Evolutionary conservation across 768 basidiomycete genomes (phyloP).

Genomic region (Psilocybe azurescens): DNA sequence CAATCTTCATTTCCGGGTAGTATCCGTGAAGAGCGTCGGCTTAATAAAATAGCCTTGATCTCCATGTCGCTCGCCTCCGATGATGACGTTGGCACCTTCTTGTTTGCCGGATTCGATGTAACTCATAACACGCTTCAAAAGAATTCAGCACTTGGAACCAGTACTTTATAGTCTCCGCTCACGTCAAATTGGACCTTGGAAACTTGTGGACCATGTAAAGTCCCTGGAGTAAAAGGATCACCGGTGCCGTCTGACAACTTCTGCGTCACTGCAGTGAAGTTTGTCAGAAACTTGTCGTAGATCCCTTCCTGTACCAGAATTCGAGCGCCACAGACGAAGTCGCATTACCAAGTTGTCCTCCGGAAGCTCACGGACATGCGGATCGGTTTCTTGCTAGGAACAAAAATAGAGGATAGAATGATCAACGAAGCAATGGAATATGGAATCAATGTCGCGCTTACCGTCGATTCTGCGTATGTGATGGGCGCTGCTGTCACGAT

Average conservation of each 20-base stretch:
- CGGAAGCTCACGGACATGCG: constrained; percentile 55
- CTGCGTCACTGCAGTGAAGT: constrained; percentile 56
- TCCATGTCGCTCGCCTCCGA: constrained; percentile 64
- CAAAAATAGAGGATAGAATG: not conserved
- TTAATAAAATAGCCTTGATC: constrained; percentile 62
- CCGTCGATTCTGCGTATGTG: constrained; percentile 47
- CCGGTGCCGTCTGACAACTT: constrained; percentile 57
- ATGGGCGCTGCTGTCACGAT: constrained; percentile 55
- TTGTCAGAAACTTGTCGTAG: constrained; percentile 75
- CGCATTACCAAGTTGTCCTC: constrained; percentile 57
- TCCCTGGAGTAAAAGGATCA: constrained; percentile 57
- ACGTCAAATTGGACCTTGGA: constrained; percentile 71
- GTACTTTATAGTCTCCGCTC: constrained; percentile 22
- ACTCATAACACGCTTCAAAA: constrained; percentile 64
- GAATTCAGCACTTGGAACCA: not conserved
- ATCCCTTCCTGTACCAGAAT: constrained; percentile 80
- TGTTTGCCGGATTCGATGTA: constrained; percentile 79
- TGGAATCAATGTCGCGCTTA: constrained; percentile 52
- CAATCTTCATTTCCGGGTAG: constrained; percentile 74
- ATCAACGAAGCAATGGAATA: constrained; percentile 39
- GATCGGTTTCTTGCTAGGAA: constrained; percentile 49
- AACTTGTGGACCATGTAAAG: constrained; percentile 73
- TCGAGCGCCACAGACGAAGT: constrained; percentile 78
- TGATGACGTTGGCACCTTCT: constrained; percentile 69
- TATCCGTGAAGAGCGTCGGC: constrained; percentile 77